Percentiles rank a stretch among this genome's conserved stretches.
Evolutionary conservation across 1,139 yeast species (phyloP).

Genomic region (Saccharomycopsis phalli): DNA sequence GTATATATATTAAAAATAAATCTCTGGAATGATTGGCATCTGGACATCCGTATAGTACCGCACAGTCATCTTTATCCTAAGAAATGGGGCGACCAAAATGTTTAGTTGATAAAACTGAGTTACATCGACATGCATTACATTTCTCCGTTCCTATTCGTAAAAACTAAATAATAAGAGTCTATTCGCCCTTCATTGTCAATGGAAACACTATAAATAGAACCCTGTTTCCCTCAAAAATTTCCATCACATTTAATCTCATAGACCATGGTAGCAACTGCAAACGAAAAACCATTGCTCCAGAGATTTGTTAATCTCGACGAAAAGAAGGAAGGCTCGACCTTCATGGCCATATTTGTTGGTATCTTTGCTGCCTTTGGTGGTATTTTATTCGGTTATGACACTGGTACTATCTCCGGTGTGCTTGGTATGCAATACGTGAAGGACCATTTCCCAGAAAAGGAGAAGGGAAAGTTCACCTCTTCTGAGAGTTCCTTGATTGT

Average conservation of each 20-base stretch:
- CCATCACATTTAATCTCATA: too few relatives aligned
- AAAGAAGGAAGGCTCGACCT: slow-evolving; percentile 15
- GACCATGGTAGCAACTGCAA: neutral
- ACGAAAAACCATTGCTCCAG: slow-evolving; percentile 1
- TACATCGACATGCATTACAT: neutral
- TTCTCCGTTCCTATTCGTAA: slow-evolving; percentile 6
- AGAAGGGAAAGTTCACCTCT: slow-evolving; percentile 37
- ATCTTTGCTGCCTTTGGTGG: slow-evolving; percentile 24
- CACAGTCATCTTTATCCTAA: too few relatives aligned
- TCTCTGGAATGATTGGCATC: too few relatives aligned
- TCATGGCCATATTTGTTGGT: slow-evolving; percentile 20
- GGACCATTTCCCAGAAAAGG: slow-evolving; percentile 31
- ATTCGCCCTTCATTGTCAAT: too few relatives aligned
- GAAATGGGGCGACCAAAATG: too few relatives aligned
- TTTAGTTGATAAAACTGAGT: neutral
- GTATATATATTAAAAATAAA: too few relatives aligned
- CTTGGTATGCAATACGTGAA: slow-evolving; percentile 55
- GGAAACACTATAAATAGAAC: neutral
- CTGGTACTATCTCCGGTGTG: slow-evolving; percentile 70
- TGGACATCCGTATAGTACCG: too few relatives aligned
- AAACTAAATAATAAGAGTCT: too few relatives aligned
- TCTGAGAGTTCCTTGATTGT: slow-evolving; percentile 53
- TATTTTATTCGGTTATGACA: slow-evolving; percentile 51
- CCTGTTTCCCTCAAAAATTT: too few relatives aligned
- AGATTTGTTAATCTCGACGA: slow-evolving; percentile 14